Evolutionary conservation across 768 basidiomycete species (phyloP), one percentile per base, ranked within the genome.

Genomic region (Inosperma sp.): DNA sequence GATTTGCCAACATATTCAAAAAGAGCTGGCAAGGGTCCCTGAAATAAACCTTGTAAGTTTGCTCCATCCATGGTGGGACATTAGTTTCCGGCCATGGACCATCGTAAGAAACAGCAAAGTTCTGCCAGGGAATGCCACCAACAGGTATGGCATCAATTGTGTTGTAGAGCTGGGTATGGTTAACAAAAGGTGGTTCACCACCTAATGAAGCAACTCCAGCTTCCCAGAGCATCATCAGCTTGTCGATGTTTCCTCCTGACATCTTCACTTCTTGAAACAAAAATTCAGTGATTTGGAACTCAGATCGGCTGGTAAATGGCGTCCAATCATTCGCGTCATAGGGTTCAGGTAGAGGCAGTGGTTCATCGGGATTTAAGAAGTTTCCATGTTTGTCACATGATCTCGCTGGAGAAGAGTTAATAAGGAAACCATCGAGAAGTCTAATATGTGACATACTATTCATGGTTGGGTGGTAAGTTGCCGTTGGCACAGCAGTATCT

Each of bases 41-140:
- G 44, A 56, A 69, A 58, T 65, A 72, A 7, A 71, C 60, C 19
- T 65, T 58, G 54, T 65, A 68, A 8, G 42, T 35, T 1, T 22
- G 22, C 10, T 42, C 22, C 19, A 22, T 44, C 53, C 53, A 49
- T 5, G 53, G 19, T 5, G 31, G 22, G 5, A 22, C 29, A 31
- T 48, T 41, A 4, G 60, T 55, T 0, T 48, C 52, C 7, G 60
- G 55, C n/a, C 43, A 10, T 51, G 62, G 14, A 27, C 64, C 23
- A 59, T 44, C 48, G 31, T 70, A 73, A 4, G 52, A 44, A 9
- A 69, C 44, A 1, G 56, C 44, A 49, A 75, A 68, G 4, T 56
- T 61, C 3, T 64, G 17, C 73, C 74, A 77, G 0, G 70, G 65
- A 8, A 62, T 60, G 27, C 68, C 67, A 16, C 71, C 71, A 22